Base-by-base conservation (phyloP, 1,284 basidiomycete genomes). In the Microbotryomycetes sp. region DNA sequence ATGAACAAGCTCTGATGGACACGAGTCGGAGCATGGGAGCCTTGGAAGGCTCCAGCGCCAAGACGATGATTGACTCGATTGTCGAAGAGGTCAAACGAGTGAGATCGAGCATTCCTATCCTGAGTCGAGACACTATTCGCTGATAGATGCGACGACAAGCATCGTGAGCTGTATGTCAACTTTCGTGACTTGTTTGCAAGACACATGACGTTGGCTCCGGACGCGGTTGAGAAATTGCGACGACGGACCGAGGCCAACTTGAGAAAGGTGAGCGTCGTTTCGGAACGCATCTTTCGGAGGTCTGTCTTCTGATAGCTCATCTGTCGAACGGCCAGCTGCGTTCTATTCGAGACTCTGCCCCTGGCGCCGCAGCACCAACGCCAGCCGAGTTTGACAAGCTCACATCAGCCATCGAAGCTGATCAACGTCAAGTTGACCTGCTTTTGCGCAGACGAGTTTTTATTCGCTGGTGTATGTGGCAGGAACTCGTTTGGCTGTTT, bases 131-230 rank as follows among this genome's bases (percentile, higher is more conserved):
- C n/a, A 24, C 13, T 23, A 41, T n/a, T 27, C n/a, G 31, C 29
- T 4, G 3, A 7, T 31, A 3, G 18, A 18, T 18, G 2, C 23
- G 71, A 76, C 45, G 73, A 73, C 59, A 78, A 78, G 53, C 90
- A 96, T 74, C 83, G 91, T 46, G 92, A 97, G 72, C 79, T 96
- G 4, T 93, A 91, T 74, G 78, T 89, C 47, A 85, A 89, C 7
- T 85, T 87, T 73, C 83, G 88, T 23, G 90, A 92, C 70, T 79
- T 94, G 4, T 88, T 93, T 72, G 78, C 84, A 51, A 84, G 91
- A 24, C 86, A 91, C 69, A 87, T 89, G 61, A 46, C 83, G 85
- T 80, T 93, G 41, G 89, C 89, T 0, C 81, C 84, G 45, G 92
- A 96, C 71, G 82, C 85, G 66, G 89, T 92, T 2, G 90, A 94